Percentiles rank a stretch among this genome's conserved stretches.
Evolutionary conservation across 2,329 filamentous ascomycete genomes (phyloP).

Genomic region (Aurifilum marmelostoma): DNA sequence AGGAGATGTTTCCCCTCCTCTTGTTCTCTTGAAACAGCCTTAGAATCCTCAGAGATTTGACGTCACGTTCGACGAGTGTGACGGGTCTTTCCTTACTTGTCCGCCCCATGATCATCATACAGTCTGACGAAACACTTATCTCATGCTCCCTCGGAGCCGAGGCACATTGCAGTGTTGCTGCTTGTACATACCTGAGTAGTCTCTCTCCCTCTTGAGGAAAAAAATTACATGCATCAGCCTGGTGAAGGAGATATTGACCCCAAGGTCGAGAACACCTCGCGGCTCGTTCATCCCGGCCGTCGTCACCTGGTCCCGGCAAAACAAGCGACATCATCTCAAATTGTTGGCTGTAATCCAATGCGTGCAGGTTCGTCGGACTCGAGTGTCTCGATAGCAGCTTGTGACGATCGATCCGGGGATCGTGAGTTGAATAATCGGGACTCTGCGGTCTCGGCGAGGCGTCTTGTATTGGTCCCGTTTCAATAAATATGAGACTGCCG

Average conservation of each 20-base stretch:
- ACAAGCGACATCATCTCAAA: slow-evolving; percentile 12
- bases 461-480: slow-evolving; percentile 2
- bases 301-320: slow-evolving; percentile 11
- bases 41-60: slow-evolving; percentile 9
- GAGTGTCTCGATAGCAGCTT: slow-evolving; percentile 8
- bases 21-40: not conserved
- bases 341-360: slow-evolving; percentile 3
- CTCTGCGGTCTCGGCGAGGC: not conserved
- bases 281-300: slow-evolving; percentile 5
- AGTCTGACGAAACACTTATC: slow-evolving; percentile 5
- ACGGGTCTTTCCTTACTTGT: slow-evolving; percentile 20
- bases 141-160: slow-evolving; percentile 16
- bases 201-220: slow-evolving; percentile 5
- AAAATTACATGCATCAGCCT: slow-evolving; percentile 13
- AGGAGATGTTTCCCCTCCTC: not conserved
- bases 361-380: slow-evolving; percentile 1
- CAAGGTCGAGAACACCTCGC: slow-evolving; percentile 5
- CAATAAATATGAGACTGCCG: slow-evolving; percentile 13
- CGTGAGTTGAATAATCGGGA: not conserved
- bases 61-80: slow-evolving; percentile 11
- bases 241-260: not conserved
- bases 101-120: slow-evolving; percentile 8
- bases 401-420: slow-evolving; percentile 4
- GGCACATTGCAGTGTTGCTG: slow-evolving; percentile 3
- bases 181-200: no score